Evolutionary conservation across 2,329 filamentous ascomycete genomes (phyloP), one percentile per base, ranked within the genome.

Genomic region (Hypoxylon sp.): DNA sequence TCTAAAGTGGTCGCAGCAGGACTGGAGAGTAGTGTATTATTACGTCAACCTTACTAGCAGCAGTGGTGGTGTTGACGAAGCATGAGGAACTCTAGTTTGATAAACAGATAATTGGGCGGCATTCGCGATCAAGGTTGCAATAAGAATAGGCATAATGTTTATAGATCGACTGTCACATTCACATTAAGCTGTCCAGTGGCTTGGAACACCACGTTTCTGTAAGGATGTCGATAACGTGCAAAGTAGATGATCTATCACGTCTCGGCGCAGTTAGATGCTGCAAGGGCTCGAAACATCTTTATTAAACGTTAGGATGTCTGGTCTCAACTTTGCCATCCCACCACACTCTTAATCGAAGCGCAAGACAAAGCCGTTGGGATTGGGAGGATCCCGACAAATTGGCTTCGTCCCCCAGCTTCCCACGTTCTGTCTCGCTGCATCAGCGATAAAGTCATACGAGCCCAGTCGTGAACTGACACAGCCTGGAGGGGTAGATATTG

Each of bases 131-230:
- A 63, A 37, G 9, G 24, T 14, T n/a, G 11, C 46, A 19, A 29
- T 14, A 26, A 65, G 33, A 51, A 5, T 55, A 22, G 44, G 35
- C n/a, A n/a, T 35, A 33, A 60, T 33, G 26, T 57, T 52, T 60
- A 68, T 63, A 50, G 39, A 63, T 55, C 33, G 24, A 46, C 50
- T 64, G 29, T 58, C 55, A 61, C 17, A 67, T 46, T 56, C 47
- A 54, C 55, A 62, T 67, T n/a, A 39, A 50, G 31, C 24, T 64
- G 52, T 39, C 39, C 59, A 50, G 67, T 70, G 68, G 70, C 70
- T 70, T 72, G 63, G 68, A 65, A 72, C 68, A 68, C 70, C 70
- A 72, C 70, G 70, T 72, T 72, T 62, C 59, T 67, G 70, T 70
- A 70, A 67, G 65, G 65, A 65, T 70, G 68, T 64, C 57, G 46